These are phyloP conservation scores for Fraxinus quadrangulata DNA, from an alignment of 257 asterid genomes.

Conservation along the genomic window DNA sequence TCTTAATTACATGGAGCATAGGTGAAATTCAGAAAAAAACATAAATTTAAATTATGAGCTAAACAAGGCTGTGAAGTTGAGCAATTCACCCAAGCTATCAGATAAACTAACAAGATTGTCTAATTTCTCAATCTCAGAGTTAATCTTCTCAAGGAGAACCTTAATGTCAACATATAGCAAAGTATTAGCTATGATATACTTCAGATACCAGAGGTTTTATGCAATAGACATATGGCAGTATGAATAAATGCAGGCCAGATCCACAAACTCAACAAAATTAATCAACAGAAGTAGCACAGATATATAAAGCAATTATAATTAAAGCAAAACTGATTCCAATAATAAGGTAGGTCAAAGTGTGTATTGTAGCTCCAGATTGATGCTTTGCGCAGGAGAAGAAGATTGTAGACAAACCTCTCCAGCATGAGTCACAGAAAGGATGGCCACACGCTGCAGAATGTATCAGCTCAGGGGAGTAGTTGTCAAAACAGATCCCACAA, in stretches of 20 bases:
- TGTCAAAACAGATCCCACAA: conserved; percentile 88
- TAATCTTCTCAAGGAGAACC: not conserved
- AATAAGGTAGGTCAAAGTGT: conserved; percentile 19
- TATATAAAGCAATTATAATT: conserved; percentile 3
- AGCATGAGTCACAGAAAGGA: conserved; percentile 78
- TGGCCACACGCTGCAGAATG: conserved; percentile 71
- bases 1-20: not conserved
- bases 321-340: conserved; percentile 18
- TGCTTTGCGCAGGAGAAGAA: not conserved
- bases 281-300: conserved; percentile 9
- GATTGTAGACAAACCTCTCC: conserved; percentile 61
- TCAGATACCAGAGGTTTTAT: not conserved
- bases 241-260: not conserved
- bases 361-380: conserved; percentile 2
- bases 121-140: not conserved
- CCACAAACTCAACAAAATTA: conserved; percentile 18
- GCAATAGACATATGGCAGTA: not conserved
- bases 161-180: not conserved
- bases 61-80: not conserved
- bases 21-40: not conserved
- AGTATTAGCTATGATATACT: not conserved
- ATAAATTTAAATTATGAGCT: not conserved
- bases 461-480: conserved; percentile 38
- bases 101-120: not conserved
- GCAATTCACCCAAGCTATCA: not conserved